Conservation (phyloP, 306 rosid species). For the Potentilla sterilis region DNA sequence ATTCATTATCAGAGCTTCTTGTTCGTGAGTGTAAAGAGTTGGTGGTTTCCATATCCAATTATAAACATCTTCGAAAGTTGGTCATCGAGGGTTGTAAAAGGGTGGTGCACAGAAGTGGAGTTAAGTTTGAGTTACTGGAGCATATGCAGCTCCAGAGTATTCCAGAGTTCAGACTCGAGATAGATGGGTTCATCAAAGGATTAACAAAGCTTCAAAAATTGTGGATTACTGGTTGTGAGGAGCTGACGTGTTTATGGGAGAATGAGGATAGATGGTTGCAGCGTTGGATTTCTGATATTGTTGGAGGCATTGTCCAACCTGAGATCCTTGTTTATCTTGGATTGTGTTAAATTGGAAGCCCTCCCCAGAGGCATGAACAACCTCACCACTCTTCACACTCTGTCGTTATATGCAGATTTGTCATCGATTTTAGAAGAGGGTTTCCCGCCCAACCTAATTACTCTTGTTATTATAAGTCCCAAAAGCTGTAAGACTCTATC, state of each 20-base stretch:
- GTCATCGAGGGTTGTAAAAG: neutral
- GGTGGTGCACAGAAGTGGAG: neutral
- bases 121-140: neutral
- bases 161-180: neutral
- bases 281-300: too few relatives aligned
- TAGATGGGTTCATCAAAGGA: neutral
- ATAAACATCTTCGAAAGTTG: neutral
- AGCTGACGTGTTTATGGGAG: neutral
- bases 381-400: neutral
- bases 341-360: neutral
- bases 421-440: neutral
- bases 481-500: neutral
- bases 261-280: neutral
- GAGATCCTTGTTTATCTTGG: rapidly evolving
- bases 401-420: neutral
- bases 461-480: neutral
- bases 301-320: neutral
- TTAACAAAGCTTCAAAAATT: neutral
- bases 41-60: neutral
- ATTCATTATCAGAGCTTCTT: neutral
- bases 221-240: neutral
- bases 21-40: neutral
- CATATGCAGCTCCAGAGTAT: neutral
- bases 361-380: too few relatives aligned
- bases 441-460: neutral